phyloP scores from a whole-genome alignment of 2,329 filamentous ascomycete species.

The Alternaria solani region DNA sequence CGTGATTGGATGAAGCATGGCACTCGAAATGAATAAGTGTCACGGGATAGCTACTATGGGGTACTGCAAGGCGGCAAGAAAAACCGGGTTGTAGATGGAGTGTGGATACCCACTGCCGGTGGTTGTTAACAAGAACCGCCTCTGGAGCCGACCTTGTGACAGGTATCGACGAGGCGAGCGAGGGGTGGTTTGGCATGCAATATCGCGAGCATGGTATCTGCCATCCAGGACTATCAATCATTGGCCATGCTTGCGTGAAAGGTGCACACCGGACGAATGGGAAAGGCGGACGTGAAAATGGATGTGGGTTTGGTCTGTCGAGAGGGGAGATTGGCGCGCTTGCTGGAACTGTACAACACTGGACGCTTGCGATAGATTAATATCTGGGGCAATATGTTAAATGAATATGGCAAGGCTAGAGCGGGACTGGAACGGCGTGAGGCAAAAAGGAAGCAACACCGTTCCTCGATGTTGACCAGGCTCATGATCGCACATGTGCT shows the following conservation, averaged over 20 bases:
- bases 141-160: constrained; percentile 30
- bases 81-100: constrained; percentile 29
- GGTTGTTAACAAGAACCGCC: constrained; percentile 22
- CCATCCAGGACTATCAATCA: constrained; percentile 23
- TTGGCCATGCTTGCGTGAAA: constrained; percentile 7
- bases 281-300: constrained; percentile 2
- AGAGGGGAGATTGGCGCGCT: constrained; percentile 18
- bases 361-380: constrained; percentile 41
- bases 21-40: constrained; percentile 38
- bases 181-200: constrained; percentile 31
- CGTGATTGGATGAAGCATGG: constrained; percentile 36
- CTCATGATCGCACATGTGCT: constrained; percentile 1
- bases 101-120: constrained; percentile 31
- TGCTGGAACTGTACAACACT: constrained; percentile 22
- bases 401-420: constrained; percentile 26
- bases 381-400: constrained; percentile 42
- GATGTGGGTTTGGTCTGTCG: constrained; percentile 5
- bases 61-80: constrained; percentile 26
- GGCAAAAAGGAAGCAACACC: constrained; percentile 18
- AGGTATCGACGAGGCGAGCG: constrained; percentile 20
- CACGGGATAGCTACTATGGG: constrained; percentile 23
- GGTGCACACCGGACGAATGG: constrained; percentile 13
- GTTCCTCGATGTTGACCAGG: not conserved
- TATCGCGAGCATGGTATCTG: constrained; percentile 32
- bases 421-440: constrained; percentile 17